These are phyloP conservation scores for Suillus decipiens DNA, from an alignment of 768 basidiomycete species.

Conservation along the genomic window DNA sequence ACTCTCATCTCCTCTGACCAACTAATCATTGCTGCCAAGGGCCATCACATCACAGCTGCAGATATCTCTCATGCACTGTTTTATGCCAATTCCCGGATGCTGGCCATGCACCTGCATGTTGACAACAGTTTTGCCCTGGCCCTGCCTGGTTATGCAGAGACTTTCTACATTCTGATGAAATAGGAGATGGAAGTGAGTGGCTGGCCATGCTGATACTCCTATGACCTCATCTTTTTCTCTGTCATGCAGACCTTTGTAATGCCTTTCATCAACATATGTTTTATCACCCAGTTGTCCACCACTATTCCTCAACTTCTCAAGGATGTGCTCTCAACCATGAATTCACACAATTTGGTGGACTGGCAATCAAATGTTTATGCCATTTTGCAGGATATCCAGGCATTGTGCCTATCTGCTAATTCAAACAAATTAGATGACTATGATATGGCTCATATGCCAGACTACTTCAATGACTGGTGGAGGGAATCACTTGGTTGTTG, in stretches of 20 bases:
- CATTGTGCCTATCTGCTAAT: neutral
- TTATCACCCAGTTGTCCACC: no score
- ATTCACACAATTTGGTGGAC: neutral
- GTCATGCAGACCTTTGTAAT: no score
- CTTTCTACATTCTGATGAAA: neutral
- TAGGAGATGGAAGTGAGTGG: neutral
- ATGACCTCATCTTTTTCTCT: no score
- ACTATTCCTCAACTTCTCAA: neutral
- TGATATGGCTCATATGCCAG: neutral
- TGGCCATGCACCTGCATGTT: neutral
- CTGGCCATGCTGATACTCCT: neutral
- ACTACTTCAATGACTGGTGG: conserved; percentile 5
- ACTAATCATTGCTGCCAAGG: no score
- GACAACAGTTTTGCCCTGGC: neutral
- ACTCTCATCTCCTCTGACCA: no score
- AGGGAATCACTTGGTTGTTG: neutral
- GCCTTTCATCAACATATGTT: no score
- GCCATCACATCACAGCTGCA: neutral
- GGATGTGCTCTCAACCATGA: neutral
- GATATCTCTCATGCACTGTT: neutral
- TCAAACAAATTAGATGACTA: neutral
- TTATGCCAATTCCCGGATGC: neutral
- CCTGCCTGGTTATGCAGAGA: neutral
- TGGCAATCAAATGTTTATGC: neutral
- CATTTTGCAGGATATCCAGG: neutral